Evolutionary conservation across 1,284 basidiomycete genomes (phyloP).

Genomic region (Rhodotorula sp.): DNA sequence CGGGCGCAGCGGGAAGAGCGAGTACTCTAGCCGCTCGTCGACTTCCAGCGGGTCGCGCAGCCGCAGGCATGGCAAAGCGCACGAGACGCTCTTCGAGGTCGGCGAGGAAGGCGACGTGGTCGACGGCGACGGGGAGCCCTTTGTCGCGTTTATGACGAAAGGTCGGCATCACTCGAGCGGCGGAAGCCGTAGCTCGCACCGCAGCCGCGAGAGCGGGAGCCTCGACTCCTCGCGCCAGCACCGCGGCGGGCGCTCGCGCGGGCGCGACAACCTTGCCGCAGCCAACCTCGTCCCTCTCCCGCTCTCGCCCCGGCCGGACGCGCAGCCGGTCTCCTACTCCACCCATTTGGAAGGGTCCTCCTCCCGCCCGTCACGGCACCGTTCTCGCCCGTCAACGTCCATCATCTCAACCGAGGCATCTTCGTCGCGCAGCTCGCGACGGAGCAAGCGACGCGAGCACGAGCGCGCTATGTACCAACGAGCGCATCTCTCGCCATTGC

Average conservation of each 20-base stretch:
- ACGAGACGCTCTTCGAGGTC: background rate
- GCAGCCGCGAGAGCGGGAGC: background rate
- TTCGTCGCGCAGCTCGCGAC: conserved; percentile 4
- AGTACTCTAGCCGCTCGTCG: conserved; percentile 6
- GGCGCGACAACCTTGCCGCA: background rate
- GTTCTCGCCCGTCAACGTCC: conserved; percentile 18
- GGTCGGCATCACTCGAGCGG: background rate
- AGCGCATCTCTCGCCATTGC: background rate
- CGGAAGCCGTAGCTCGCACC: background rate
- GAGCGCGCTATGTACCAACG: background rate
- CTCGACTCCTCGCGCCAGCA: background rate
- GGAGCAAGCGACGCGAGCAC: conserved; percentile 3
- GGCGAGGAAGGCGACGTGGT: background rate
- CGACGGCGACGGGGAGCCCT: background rate
- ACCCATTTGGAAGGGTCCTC: background rate
- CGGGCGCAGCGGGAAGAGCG: conserved; percentile 6
- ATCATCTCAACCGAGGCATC: conserved; percentile 12
- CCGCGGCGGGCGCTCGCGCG: background rate
- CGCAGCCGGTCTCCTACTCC: background rate
- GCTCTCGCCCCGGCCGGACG: background rate
- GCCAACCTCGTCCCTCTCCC: conserved; percentile 10
- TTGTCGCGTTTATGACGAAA: background rate
- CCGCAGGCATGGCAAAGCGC: background rate
- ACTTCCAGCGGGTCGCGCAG: conserved; percentile 6
- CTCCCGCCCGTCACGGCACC: conserved; percentile 2